These are phyloP conservation scores for Ophiorrhiza pumila DNA, from an alignment of 257 asterid genomes.

Conservation along the genomic window DNA sequence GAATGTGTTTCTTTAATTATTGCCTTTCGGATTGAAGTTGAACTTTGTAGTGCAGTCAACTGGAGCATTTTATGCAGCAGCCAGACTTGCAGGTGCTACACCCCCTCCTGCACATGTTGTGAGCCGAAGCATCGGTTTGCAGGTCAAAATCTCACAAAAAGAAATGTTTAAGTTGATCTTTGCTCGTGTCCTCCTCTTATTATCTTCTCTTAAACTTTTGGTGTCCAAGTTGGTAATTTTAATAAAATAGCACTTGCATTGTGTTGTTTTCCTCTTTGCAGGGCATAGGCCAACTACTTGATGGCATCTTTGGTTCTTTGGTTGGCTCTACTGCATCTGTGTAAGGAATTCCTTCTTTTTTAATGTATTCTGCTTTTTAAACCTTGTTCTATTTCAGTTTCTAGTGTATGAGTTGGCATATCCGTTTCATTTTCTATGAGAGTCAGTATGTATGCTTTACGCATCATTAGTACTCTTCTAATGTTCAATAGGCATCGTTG, in stretches of 20 bases:
- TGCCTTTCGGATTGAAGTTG: background rate
- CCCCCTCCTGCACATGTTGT: conserved; percentile 83
- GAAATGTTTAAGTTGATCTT: background rate
- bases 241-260: background rate
- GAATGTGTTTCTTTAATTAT: background rate
- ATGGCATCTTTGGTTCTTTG: conserved; percentile 80
- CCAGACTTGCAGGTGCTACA: conserved; percentile 98
- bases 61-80: conserved; percentile 83
- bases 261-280: conserved; percentile 27
- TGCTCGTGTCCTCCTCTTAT: too few species aligned
- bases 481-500: background rate
- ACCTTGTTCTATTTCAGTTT: background rate
- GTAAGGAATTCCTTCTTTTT: conserved; percentile 42
- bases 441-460: background rate
- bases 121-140: conserved; percentile 96
- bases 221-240: background rate
- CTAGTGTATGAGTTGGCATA: background rate
- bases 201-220: background rate
- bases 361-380: conserved; percentile 7
- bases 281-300: conserved; percentile 93
- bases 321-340: conserved; percentile 81
- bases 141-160: conserved; percentile 40
- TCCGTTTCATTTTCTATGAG: background rate
- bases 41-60: conserved; percentile 63
- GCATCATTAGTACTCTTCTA: background rate